Evolutionary conservation across 352 stramenopile genomes (phyloP).

Genomic region (Phytophthora cryptogea): DNA sequence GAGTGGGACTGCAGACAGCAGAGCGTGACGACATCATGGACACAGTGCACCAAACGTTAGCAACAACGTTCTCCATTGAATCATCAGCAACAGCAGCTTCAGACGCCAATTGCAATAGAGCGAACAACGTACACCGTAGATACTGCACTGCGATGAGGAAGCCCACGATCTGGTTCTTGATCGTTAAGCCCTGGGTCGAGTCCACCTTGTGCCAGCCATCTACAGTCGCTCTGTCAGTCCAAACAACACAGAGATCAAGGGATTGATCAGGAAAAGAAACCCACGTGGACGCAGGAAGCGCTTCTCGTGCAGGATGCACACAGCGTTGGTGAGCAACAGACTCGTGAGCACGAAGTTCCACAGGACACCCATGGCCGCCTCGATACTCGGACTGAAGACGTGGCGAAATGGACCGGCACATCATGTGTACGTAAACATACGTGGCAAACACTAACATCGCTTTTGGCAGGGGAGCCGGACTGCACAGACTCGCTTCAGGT

Average conservation of each 20-base stretch:
- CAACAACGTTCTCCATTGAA: constrained; percentile 6
- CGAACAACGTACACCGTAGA: constrained; percentile 59
- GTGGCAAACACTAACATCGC: too few species aligned
- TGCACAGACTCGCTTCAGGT: too few species aligned
- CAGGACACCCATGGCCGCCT: constrained; percentile 68
- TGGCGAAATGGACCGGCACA: constrained; percentile 4
- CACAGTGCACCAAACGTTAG: constrained; percentile 1
- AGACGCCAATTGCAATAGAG: not conserved
- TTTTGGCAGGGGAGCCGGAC: too few species aligned
- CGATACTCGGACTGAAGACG: constrained; percentile 8
- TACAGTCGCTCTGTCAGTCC: constrained; percentile 21
- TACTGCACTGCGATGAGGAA: constrained; percentile 88
- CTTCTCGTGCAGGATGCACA: constrained; percentile 90
- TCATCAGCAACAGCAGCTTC: not conserved
- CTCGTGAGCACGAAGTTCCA: constrained; percentile 91
- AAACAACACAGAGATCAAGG: not conserved
- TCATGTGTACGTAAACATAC: too few species aligned
- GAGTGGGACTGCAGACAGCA: constrained; percentile 58
- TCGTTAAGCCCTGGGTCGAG: constrained; percentile 76
- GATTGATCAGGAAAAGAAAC: constrained; percentile 14
- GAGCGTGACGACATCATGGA: not conserved
- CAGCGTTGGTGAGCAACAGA: constrained; percentile 83
- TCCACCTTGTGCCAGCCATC: constrained; percentile 88
- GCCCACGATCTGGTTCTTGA: constrained; percentile 89
- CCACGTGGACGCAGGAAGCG: constrained; percentile 84